Evolutionary conservation across 805 yeast species (phyloP).

Genomic region (Metschnikowia kunwiensis): DNA sequence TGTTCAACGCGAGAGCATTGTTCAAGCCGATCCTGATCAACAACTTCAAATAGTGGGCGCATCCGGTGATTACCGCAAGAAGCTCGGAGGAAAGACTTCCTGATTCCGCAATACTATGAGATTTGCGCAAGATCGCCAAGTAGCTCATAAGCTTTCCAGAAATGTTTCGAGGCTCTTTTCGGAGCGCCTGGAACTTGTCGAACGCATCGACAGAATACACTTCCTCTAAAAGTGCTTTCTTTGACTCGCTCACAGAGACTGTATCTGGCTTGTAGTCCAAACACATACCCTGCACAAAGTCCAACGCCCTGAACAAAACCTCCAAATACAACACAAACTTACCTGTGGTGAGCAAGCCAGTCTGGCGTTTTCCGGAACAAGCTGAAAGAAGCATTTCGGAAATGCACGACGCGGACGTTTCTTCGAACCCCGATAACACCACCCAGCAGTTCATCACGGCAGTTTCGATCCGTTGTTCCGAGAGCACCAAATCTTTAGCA

Average conservation of each 20-base stretch:
- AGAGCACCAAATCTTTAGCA: constrained; percentile 47
- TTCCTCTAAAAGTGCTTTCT: constrained; percentile 18
- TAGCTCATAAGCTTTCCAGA: constrained; percentile 90
- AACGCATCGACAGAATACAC: constrained; percentile 25
- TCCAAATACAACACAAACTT: constrained; percentile 70
- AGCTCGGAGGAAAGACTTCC: constrained; percentile 59
- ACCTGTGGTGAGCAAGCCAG: constrained; percentile 70
- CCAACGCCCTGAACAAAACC: constrained; percentile 73
- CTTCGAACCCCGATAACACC: constrained; percentile 84
- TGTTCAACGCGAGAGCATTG: constrained; percentile 69
- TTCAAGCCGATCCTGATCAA: constrained; percentile 77
- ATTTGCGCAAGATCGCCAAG: constrained; percentile 75
- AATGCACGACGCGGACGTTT: constrained; percentile 81
- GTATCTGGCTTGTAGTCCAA: constrained; percentile 14
- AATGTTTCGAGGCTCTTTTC: constrained; percentile 75
- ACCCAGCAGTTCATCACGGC: constrained; percentile 74
- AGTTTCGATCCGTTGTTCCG: constrained; percentile 64
- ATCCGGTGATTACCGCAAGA: constrained; percentile 78
- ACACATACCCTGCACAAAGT: constrained; percentile 38
- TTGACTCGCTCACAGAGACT: constrained; percentile 17
- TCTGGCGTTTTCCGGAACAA: constrained; percentile 63
- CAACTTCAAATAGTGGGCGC: constrained; percentile 89
- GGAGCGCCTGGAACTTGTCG: constrained; percentile 33
- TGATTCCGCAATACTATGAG: constrained; percentile 34
- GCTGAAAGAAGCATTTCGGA: constrained; percentile 88